phyloP scores from a whole-genome alignment of 2,329 filamentous ascomycete species.

The Fonsecaea multimorphosa region DNA sequence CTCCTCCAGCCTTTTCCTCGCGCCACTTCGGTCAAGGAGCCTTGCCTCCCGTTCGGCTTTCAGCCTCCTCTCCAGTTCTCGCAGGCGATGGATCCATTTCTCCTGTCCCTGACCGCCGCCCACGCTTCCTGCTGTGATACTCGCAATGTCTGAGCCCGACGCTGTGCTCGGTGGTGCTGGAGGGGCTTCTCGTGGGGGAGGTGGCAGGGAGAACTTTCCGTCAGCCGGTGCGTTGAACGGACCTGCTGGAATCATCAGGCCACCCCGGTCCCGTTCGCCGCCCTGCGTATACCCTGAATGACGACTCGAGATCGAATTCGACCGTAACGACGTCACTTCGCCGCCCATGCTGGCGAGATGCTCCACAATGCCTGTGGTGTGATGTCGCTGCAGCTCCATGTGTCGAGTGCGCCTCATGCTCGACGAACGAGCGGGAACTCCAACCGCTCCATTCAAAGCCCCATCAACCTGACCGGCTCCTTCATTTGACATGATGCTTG shows the following conservation, averaged over 20 bases:
- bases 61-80: slow-evolving; percentile 85
- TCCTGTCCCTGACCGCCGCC: slow-evolving; percentile 62
- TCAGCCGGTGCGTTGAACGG: slow-evolving; percentile 36
- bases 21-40: slow-evolving; percentile 81
- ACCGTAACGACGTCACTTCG: slow-evolving; percentile 40
- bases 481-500: slow-evolving; percentile 32
- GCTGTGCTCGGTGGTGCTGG: slow-evolving; percentile 34
- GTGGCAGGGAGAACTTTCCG: slow-evolving; percentile 37
- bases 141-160: slow-evolving; percentile 34
- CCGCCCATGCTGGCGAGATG: slow-evolving; percentile 38
- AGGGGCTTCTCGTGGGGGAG: slow-evolving; percentile 35
- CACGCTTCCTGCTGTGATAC: slow-evolving; percentile 25
- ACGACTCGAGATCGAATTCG: slow-evolving; percentile 36
- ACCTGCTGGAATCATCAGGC: slow-evolving; percentile 36
- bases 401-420: slow-evolving; percentile 43
- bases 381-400: slow-evolving; percentile 50
- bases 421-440: slow-evolving; percentile 39
- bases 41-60: slow-evolving; percentile 89
- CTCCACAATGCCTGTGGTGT: slow-evolving; percentile 60
- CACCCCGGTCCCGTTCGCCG: slow-evolving; percentile 27
- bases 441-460: slow-evolving; percentile 27
- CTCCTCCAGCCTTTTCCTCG: slow-evolving; percentile 78
- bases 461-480: slow-evolving; percentile 30
- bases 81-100: slow-evolving; percentile 82
- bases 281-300: slow-evolving; percentile 27